Percentiles rank a stretch among this genome's conserved stretches.
These are phyloP conservation scores for Staphylotrichum longicolle DNA, from an alignment of 495 filamentous ascomycete genomes.

Conservation along the genomic window DNA sequence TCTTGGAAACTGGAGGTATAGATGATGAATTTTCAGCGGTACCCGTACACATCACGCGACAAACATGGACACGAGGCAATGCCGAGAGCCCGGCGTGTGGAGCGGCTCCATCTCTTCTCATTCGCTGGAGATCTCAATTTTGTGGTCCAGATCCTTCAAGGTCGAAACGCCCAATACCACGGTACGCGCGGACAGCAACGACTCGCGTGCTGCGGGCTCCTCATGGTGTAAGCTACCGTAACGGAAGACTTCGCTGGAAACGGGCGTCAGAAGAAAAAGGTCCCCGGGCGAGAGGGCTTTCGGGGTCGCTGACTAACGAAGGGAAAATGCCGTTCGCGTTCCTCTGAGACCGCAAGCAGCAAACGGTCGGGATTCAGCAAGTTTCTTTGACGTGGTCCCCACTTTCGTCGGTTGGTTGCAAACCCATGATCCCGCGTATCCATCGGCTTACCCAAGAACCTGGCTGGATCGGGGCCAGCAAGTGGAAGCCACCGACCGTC, in stretches of 20 bases:
- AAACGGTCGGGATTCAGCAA: neutral
- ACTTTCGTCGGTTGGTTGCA: slow-evolving; percentile 3
- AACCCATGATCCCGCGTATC: slow-evolving; percentile 8
- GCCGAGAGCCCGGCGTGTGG: neutral
- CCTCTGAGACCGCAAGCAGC: neutral
- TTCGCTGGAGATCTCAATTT: neutral
- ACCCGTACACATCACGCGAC: slow-evolving; percentile 1
- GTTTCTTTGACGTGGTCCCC: neutral
- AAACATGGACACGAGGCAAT: neutral
- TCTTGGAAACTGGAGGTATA: neutral
- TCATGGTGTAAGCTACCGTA: too few species aligned
- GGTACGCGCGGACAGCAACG: neutral
- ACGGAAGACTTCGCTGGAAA: too few species aligned
- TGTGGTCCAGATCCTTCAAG: too few species aligned
- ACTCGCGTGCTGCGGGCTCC: too few species aligned
- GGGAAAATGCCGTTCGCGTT: neutral
- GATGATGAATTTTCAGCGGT: neutral
- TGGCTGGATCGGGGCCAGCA: neutral
- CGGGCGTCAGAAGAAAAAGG: too few species aligned
- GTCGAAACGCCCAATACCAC: too few species aligned
- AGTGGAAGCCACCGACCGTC: neutral
- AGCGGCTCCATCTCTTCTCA: neutral
- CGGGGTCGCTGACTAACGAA: too few species aligned
- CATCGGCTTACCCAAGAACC: neutral
- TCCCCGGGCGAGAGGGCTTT: too few species aligned